These are phyloP conservation scores for Austroboletus niveus DNA, from an alignment of 1,284 basidiomycete species.

Conservation along the genomic window DNA sequence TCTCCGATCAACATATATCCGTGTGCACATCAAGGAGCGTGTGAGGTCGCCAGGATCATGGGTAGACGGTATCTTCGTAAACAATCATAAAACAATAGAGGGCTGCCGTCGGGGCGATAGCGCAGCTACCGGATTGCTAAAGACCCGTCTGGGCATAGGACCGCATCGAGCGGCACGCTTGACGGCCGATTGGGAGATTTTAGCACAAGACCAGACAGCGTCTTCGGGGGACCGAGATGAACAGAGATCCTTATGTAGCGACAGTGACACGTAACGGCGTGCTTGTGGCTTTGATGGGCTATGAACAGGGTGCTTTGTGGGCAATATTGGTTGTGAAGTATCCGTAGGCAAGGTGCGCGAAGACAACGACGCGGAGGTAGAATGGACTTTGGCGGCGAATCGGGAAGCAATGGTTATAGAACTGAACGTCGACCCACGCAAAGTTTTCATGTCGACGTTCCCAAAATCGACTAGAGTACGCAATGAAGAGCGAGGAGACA, in stretches of 20 bases:
- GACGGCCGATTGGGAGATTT: slow-evolving; percentile 27
- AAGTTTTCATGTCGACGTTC: slow-evolving; percentile 21
- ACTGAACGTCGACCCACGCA: slow-evolving; percentile 19
- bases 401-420: slow-evolving; percentile 24
- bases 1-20: background rate
- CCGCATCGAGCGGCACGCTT: slow-evolving; percentile 28
- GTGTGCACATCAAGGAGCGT: slow-evolving; percentile 16
- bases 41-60: slow-evolving; percentile 4
- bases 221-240: slow-evolving; percentile 9
- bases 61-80: slow-evolving; percentile 7
- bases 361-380: slow-evolving; percentile 9
- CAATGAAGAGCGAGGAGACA: slow-evolving; percentile 24
- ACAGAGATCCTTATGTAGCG: background rate
- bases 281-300: slow-evolving; percentile 10
- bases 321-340: slow-evolving; percentile 4
- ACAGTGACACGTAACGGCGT: slow-evolving; percentile 13
- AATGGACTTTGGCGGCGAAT: slow-evolving; percentile 13
- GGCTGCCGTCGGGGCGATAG: slow-evolving; percentile 9
- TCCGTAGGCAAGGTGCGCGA: slow-evolving; percentile 9
- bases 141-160: slow-evolving; percentile 19
- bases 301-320: slow-evolving; percentile 8
- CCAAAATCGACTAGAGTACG: slow-evolving; percentile 26
- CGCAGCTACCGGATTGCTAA: slow-evolving; percentile 22
- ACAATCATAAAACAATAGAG: slow-evolving; percentile 8
- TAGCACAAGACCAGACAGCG: slow-evolving; percentile 30